These are phyloP conservation scores for Schizonepeta tenuifolia DNA, from an alignment of 257 asterid genomes.

Conservation along the genomic window DNA sequence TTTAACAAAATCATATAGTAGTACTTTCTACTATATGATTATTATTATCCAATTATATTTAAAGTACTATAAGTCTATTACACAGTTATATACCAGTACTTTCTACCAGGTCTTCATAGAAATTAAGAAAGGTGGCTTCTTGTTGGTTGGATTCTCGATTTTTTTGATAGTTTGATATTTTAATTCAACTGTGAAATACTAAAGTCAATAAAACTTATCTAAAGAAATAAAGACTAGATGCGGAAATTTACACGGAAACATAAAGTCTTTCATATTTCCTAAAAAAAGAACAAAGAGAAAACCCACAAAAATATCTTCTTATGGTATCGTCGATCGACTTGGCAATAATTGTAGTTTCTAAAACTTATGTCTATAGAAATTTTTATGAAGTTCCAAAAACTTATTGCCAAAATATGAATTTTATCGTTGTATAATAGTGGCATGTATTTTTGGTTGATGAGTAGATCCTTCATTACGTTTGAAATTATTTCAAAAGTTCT, in stretches of 20 bases:
- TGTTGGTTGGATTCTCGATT: not conserved
- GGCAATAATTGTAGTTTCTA: no score
- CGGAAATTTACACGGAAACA: not conserved
- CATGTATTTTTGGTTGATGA: no score
- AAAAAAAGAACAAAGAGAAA: not conserved
- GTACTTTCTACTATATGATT: no score
- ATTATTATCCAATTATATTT: no score
- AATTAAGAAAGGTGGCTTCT: not conserved
- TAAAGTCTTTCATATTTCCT: constrained; percentile 2
- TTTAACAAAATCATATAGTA: no score
- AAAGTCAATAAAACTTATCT: not conserved
- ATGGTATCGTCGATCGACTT: not conserved
- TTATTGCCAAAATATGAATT: not conserved
- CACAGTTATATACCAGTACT: no score
- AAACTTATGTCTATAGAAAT: no score
- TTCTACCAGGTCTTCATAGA: not conserved
- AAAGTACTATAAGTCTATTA: no score
- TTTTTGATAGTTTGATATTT: not conserved
- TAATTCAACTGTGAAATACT: not conserved
- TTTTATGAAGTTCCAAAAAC: not conserved
- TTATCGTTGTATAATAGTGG: no score
- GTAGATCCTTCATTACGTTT: not conserved
- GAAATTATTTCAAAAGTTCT: not conserved
- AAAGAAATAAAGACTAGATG: not conserved
- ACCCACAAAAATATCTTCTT: not conserved